A percentile compares a stretch with the other conserved stretches of the same genome.
phyloP scores from a whole-genome alignment of 805 yeast species.

The Nakazawaea wyomingensis region DNA sequence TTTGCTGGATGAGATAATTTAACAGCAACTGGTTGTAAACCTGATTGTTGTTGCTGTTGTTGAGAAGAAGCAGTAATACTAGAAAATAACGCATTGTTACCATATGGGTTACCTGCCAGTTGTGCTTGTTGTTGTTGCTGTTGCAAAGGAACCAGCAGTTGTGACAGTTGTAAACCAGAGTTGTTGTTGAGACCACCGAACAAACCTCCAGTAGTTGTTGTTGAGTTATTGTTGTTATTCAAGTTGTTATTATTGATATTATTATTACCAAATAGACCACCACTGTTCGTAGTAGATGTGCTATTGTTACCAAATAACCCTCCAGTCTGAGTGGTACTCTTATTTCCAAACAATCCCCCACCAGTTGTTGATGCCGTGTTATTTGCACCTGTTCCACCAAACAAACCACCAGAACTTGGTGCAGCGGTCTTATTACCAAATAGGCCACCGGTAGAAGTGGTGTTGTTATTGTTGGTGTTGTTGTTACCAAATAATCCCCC shows the following conservation, averaged over 20 bases:
- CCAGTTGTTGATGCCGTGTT: conserved; percentile 14
- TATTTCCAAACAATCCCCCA: conserved; percentile 14
- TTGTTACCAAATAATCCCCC: conserved; percentile 20
- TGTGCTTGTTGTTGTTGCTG: conserved; percentile 26
- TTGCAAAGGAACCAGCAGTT: conserved; percentile 9
- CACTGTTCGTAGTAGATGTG: conserved; percentile 19
- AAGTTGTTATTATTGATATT: conserved; percentile 4
- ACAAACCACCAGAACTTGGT: conserved; percentile 14
- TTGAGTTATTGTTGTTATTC: conserved; percentile 13
- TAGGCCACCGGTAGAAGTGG: conserved; percentile 33
- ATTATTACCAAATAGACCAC: conserved; percentile 36
- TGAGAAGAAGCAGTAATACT: conserved; percentile 32
- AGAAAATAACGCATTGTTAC: conserved; percentile 63
- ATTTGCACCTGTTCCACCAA: conserved; percentile 16
- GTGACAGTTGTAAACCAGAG: neutral
- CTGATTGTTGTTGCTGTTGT: conserved; percentile 17
- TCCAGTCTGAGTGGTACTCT: conserved; percentile 16
- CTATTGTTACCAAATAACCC: conserved; percentile 23
- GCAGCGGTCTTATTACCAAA: conserved; percentile 30
- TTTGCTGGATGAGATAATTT: conserved; percentile 35
- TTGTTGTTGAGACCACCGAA: conserved; percentile 16
- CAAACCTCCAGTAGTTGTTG: conserved; percentile 14
- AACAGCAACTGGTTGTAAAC: conserved; percentile 34
- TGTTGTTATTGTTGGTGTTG: conserved; percentile 20
- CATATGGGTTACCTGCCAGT: conserved; percentile 62